Evolutionary conservation across 345 rosid genomes (phyloP), one percentile per base, ranked within the genome.

Genomic region (Murraya koenigii): DNA sequence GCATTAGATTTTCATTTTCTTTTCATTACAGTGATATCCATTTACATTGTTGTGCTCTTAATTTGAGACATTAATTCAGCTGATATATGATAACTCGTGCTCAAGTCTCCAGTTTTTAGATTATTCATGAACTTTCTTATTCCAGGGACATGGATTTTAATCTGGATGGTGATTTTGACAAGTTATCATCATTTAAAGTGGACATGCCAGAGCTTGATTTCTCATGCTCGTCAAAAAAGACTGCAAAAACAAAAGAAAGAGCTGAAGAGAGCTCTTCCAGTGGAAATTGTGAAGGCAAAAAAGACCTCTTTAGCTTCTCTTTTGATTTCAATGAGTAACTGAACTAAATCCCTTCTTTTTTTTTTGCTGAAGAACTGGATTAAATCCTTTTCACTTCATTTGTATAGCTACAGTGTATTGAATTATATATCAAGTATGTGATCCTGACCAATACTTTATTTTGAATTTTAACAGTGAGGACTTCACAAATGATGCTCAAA

Each of bases 151-250:
- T 91, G 86, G 92, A 89, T 82, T 96, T 96, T 73, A 86, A 88
- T 87, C 80, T 94, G 60, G 95, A 86, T 77, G 91, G 84, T 77
- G 92, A 88, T 77, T 91, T 92, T 87, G 87, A 78, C 74, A 94
- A 96, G 86, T 68, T 91, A 39, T 79, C 97, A 77, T 90, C 97
- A 23, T 88, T 94, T 83, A 89, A 91, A 84, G 78, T 88, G 77
- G 94, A 92, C 81, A 86, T 91, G 91, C 83, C 91, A 70, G 98
- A 92, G 76, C 88, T 96, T 84, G 93, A 92, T 83, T 91, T 96
- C 86, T 84, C 94, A 52, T 75, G 85, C 80, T 82, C 94, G 66
- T 69, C 89, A 60, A 83, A 85, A 74, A 83, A 85, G 69, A 71
- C 82, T 79, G 77, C 90, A 81, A 90, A 89, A 79, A 20, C 79